phyloP scores from a whole-genome alignment of 176 grass and related monocot species.

The Oryza meyeriana region DNA sequence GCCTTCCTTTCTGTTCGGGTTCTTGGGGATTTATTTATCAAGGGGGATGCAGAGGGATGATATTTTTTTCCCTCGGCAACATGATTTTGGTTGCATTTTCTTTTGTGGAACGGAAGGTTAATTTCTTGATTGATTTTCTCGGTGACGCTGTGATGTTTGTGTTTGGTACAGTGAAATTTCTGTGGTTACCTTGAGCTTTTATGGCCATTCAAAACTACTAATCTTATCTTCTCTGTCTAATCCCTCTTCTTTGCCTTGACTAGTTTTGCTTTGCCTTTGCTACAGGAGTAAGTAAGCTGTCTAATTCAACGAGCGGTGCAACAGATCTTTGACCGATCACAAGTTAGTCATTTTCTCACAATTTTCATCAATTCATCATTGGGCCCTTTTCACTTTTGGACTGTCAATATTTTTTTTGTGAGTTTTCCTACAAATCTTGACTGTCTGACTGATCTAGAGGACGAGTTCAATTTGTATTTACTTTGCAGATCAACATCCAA shows the following conservation, averaged over 20 bases:
- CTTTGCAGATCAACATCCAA: no score
- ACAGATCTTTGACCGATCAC: slow-evolving; percentile 7
- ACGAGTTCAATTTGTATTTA: no score
- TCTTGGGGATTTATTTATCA: background rate
- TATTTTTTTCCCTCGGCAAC: no score
- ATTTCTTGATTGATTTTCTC: no score
- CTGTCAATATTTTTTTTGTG: background rate
- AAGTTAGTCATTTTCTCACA: slow-evolving; percentile 24
- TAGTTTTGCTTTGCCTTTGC: background rate
- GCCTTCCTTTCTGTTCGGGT: background rate
- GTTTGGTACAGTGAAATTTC: background rate
- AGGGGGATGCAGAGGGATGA: no score
- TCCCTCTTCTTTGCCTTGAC: background rate
- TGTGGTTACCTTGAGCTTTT: background rate
- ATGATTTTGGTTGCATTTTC: background rate
- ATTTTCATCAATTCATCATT: background rate
- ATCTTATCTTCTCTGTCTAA: background rate
- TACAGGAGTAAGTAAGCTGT: background rate
- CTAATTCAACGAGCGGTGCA: background rate
- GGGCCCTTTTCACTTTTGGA: background rate
- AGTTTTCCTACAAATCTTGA: background rate
- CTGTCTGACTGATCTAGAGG: no score
- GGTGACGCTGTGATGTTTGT: slow-evolving; percentile 2
- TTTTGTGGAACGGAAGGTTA: no score
- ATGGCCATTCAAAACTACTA: background rate